phyloP scores from a whole-genome alignment of 2,329 filamentous ascomycete species.

The Dactylellina haptotyla region DNA sequence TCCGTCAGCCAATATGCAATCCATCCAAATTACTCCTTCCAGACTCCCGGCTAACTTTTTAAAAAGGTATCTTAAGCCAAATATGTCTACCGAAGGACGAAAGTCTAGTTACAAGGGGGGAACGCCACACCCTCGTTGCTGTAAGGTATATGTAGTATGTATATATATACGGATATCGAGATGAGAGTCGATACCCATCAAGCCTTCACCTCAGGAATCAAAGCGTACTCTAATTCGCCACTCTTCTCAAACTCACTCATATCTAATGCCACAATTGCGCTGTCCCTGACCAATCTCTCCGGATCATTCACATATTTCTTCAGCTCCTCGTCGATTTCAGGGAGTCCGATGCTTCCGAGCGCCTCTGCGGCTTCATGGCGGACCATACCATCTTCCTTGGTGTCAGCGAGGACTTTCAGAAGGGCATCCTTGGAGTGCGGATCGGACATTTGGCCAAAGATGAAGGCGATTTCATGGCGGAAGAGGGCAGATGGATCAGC shows the following conservation, averaged over 20 bases:
- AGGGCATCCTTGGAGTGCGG: constrained; percentile 95
- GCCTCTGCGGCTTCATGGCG: constrained; percentile 97
- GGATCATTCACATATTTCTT: constrained; percentile 86
- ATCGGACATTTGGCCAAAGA: constrained; percentile 95
- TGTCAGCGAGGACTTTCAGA: constrained; percentile 78
- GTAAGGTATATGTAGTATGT: too few species aligned
- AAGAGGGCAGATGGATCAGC: constrained; percentile 89
- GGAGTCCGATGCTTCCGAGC: constrained; percentile 89
- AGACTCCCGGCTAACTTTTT: constrained; percentile 4
- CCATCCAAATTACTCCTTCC: background rate
- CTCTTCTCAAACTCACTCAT: constrained; percentile 98
- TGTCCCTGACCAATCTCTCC: constrained; percentile 92
- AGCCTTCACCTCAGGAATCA: constrained; percentile 73
- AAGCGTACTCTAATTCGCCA: constrained; percentile 87
- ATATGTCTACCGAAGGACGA: background rate
- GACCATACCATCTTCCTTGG: constrained; percentile 91
- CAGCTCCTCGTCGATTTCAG: constrained; percentile 87
- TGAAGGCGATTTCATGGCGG: constrained; percentile 97
- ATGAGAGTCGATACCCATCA: constrained; percentile 22
- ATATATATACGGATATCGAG: background rate
- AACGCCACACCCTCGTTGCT: background rate
- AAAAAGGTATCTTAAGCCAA: constrained; percentile 12
- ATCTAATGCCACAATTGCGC: constrained; percentile 91
- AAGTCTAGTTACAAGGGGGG: background rate
- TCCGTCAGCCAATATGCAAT: background rate